Evolutionary conservation across 257 asterid genomes (phyloP), one percentile per base, ranked within the genome.

Genomic region (Salvia hispanica): DNA sequence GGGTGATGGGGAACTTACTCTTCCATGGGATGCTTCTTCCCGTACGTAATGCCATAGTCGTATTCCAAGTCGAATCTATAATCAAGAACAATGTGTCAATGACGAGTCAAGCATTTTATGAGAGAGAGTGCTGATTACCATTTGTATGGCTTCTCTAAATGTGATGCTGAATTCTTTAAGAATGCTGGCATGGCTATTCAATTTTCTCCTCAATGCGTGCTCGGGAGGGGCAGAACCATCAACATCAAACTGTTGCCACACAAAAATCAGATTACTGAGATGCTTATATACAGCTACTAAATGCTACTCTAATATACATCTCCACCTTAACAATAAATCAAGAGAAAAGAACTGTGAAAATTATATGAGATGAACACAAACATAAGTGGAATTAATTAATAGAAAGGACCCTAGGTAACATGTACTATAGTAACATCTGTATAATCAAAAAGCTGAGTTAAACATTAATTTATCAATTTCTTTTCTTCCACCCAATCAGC

Each of bases 1-100:
- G 50, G 62, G 75, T 18, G 10, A 51, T 16, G 31, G 12, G 43
- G 2, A 72, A 72, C 18, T 75, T 87, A 94, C 99, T 83, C 99
- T 87, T 83, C 99, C 99, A 61, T 91, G 87, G 47, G 99, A 88
- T 61, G 99, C 99, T 80, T 94, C 99, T 79, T 94, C 95, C 73
- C 96, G 84, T 66, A 94, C 85, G 37, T 94, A 94, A 70, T 85
- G 78, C 96, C 96, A 94, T 45, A 94, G 82, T 15, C 98, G 95
- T 74, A 94, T 69, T 51, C 98, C 99, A 69, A 94, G 99, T 51
- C 96, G 84, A 77, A 91, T 69, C 99, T 94, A 76, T 11, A 74
- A 72, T 48, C 73, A 52, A 72, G 57, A 61, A 34, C 11, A 67
- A 62, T 40, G 53, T 14, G 73, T 71, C 71, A 69, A 58, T 58